These are phyloP conservation scores for Naegleria lovaniensis DNA, from an alignment of 208 protist species.

Conservation along the genomic window DNA sequence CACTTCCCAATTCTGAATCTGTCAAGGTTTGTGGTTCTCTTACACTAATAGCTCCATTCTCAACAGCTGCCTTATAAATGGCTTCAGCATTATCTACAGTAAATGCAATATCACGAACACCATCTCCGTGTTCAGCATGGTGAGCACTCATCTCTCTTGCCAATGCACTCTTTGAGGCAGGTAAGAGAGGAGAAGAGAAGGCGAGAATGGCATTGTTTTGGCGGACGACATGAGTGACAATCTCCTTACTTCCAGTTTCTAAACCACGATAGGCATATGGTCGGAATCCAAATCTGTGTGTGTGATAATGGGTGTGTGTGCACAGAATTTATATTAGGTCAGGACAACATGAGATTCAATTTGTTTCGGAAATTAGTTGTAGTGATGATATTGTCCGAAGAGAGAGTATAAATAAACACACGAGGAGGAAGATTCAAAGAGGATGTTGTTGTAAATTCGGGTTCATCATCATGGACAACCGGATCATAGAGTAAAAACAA, in stretches of 20 bases:
- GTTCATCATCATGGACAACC: too few relatives aligned
- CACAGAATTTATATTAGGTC: too few relatives aligned
- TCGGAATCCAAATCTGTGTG: conserved; percentile 23
- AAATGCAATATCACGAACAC: conserved; percentile 62
- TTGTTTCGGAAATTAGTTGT: too few relatives aligned
- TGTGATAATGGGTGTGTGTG: too few relatives aligned
- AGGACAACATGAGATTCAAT: too few relatives aligned
- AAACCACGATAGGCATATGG: conserved; percentile 23
- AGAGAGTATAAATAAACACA: too few relatives aligned
- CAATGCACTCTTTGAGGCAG: conserved; percentile 37
- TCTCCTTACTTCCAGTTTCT: conserved; percentile 19
- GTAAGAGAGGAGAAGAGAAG: conserved; percentile 55
- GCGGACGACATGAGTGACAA: conserved; percentile 25
- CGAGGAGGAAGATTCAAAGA: too few relatives aligned
- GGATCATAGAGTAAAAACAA: too few relatives aligned
- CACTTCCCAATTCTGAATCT: conserved; percentile 52
- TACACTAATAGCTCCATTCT: conserved; percentile 50
- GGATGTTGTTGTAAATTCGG: too few relatives aligned
- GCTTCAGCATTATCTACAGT: conserved; percentile 48
- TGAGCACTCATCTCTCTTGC: conserved; percentile 43
- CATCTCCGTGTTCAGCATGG: conserved; percentile 57
- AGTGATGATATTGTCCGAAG: too few relatives aligned
- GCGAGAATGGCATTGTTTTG: conserved; percentile 47
- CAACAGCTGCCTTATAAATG: conserved; percentile 54
- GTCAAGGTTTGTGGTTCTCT: conserved; percentile 43